Base-by-base conservation (phyloP, 805 yeast genomes). In the Starmerella floricola region DNA sequence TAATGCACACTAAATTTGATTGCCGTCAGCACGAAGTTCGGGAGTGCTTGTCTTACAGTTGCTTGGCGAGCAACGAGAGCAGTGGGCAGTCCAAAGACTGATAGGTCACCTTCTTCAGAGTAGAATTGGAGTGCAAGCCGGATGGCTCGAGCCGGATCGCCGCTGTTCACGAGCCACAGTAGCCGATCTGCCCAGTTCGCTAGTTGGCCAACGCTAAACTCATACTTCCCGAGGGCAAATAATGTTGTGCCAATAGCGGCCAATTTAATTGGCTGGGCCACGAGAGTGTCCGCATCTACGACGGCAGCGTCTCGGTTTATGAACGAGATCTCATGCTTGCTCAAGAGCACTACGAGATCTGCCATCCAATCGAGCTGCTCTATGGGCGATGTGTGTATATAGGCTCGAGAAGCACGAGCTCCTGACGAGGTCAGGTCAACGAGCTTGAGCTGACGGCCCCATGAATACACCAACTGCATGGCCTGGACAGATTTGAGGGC, bases 231-330 rank as follows among this genome's bases (percentile, higher is more conserved):
- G 38, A 78, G 51, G 1, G 74, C 42, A 51, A 76, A 69, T 0
- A 84, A 36, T 18, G 71, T 66, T 4, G n/a, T n/a, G 24, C 36
- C 36, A 11, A 20, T 10, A 6, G 21, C 36, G 15, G 17, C n/a
- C 8, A 33, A 20, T 16, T 33, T 33, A 8, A 19, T 21, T 8
- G 17, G 27, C 24, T 33, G n/a, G n/a, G 4, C 6, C 31, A 80
- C 12, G 80, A 88, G 1, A 66, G 94, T 37, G 68, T 83, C 48
- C 64, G 96, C 39, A 78, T 86, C 32, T 95, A 91, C 57, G 75
- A 84, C 21, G 69, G 87, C 42, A 6, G 44, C 31, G 13, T 40
- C 44, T 6, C 63, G 41, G 69, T 66, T 21, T 73, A 47, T 15
- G 15, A 74, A 51, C 3, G 69, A 48, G 18, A 73, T 49, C 34